Evolutionary conservation across 2,329 filamentous ascomycete species (phyloP).

Genomic region (Microcera coccophila): DNA sequence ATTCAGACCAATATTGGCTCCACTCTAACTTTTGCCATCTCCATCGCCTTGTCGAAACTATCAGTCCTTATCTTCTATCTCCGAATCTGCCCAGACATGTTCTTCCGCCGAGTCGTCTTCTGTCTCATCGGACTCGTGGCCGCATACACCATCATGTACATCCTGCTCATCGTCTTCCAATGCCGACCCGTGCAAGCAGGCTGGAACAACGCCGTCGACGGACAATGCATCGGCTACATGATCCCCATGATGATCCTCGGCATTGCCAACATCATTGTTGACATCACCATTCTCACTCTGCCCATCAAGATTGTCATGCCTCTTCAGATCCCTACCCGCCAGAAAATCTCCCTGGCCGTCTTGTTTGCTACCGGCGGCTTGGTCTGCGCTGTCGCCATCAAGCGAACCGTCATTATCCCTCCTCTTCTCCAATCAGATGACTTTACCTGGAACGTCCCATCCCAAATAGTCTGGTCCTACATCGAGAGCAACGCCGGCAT

Average conservation of each 20-base stretch:
- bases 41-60: slow-evolving; percentile 38
- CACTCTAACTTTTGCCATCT: slow-evolving; percentile 40
- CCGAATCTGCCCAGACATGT: slow-evolving; percentile 32
- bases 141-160: slow-evolving; percentile 39
- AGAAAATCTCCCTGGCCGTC: slow-evolving; percentile 47
- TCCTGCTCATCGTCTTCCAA: slow-evolving; percentile 38
- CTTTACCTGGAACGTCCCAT: slow-evolving; percentile 26
- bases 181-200: slow-evolving; percentile 40
- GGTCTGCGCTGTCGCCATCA: slow-evolving; percentile 28
- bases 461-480: slow-evolving; percentile 39
- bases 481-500: slow-evolving; percentile 50
- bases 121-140: slow-evolving; percentile 33
- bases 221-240: slow-evolving; percentile 39
- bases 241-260: slow-evolving; percentile 25
- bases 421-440: slow-evolving; percentile 20
- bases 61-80: slow-evolving; percentile 46
- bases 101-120: slow-evolving; percentile 21
- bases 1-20: slow-evolving; percentile 32
- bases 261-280: slow-evolving; percentile 42
- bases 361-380: slow-evolving; percentile 39
- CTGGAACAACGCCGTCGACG: slow-evolving; percentile 38
- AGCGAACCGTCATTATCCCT: slow-evolving; percentile 25
- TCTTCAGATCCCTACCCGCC: slow-evolving; percentile 44
- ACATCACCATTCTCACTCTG: slow-evolving; percentile 42
- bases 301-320: slow-evolving; percentile 42